Conservation (phyloP, 192 early-diverging fungal genomes). For the Coemansia sp. region DNA sequence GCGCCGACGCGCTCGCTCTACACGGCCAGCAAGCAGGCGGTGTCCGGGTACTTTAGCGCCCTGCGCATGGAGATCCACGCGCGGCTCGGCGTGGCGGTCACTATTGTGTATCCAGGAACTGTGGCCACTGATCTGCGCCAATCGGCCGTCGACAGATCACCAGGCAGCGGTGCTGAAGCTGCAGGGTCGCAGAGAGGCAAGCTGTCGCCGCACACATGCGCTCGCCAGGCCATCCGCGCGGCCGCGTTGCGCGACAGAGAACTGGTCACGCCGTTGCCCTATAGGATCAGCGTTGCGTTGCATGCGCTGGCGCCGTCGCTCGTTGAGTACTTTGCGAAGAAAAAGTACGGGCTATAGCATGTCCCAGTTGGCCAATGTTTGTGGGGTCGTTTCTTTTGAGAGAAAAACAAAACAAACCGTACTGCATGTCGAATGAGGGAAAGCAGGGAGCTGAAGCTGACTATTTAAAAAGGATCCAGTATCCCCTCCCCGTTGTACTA, state of each 20-base stretch:
- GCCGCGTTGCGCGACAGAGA: conserved; percentile 48
- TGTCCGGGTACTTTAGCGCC: conserved; percentile 78
- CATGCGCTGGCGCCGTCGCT: conserved; percentile 58
- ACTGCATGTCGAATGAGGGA: too few relatives aligned
- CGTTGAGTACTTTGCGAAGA: conserved; percentile 67
- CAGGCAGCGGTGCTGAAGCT: neutral
- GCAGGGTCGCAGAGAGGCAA: conserved; percentile 59
- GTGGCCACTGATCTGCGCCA: conserved; percentile 71
- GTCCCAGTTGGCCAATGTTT: neutral
- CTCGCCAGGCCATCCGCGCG: conserved; percentile 63
- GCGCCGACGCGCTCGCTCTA: conserved; percentile 78
- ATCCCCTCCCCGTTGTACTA: too few relatives aligned
- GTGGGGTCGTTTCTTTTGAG: too few relatives aligned
- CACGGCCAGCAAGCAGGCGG: conserved; percentile 75
- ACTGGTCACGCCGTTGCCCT: conserved; percentile 66
- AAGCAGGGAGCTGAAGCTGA: too few relatives aligned
- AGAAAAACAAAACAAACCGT: too few relatives aligned
- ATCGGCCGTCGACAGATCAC: conserved; percentile 61
- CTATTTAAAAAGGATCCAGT: too few relatives aligned
- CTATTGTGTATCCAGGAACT: conserved; percentile 69
- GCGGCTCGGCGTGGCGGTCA: conserved; percentile 61
- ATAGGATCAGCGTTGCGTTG: conserved; percentile 52
- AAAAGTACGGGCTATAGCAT: conserved; percentile 61
- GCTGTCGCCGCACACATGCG: conserved; percentile 60
- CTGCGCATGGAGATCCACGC: conserved; percentile 71